Percentiles rank a stretch among this genome's conserved stretches.
Conservation (phyloP, 805 yeast genomes). For the Cyberlindnera maritima region DNA sequence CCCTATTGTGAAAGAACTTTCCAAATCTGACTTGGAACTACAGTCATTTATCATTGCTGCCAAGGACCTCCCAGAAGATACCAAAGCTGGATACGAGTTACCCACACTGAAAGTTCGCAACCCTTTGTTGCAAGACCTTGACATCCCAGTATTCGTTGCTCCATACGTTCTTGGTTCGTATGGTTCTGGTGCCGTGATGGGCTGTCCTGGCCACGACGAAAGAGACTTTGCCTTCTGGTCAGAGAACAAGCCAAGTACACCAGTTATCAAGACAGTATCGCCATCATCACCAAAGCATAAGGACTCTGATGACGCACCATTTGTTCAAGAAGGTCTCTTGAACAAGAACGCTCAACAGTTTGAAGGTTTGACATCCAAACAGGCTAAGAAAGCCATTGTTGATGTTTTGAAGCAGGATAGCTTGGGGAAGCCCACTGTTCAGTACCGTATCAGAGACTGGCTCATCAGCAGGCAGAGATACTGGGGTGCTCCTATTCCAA, state of each 20-base stretch:
- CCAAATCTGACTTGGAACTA: conserved; percentile 40
- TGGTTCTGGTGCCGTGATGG: conserved; percentile 97
- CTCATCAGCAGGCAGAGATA: conserved; percentile 89
- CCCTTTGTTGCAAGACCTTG: conserved; percentile 50
- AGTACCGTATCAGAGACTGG: conserved; percentile 86
- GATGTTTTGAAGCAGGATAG: conserved; percentile 36
- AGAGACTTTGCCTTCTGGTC: conserved; percentile 85
- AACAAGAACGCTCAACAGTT: conserved; percentile 46
- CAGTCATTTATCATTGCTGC: conserved; percentile 41
- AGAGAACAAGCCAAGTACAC: conserved; percentile 46
- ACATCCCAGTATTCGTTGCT: conserved; percentile 80
- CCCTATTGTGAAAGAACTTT: conserved; percentile 46
- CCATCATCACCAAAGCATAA: conserved; percentile 15
- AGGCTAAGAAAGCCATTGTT: conserved; percentile 51
- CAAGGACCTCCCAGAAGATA: conserved; percentile 39
- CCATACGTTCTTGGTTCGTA: conserved; percentile 84
- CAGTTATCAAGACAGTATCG: conserved; percentile 18
- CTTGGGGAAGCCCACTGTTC: conserved; percentile 47
- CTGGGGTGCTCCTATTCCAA: conserved; percentile 99
- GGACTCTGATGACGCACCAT: conserved; percentile 30
- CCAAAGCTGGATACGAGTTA: conserved; percentile 61
- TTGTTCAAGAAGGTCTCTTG: conserved; percentile 45
- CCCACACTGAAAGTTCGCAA: conserved; percentile 42
- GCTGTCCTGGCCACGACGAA: conserved; percentile 91
- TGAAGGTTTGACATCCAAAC: conserved; percentile 45